Base-by-base conservation (phyloP, 305 asterid genomes). In the Fraxinus greggii region DNA sequence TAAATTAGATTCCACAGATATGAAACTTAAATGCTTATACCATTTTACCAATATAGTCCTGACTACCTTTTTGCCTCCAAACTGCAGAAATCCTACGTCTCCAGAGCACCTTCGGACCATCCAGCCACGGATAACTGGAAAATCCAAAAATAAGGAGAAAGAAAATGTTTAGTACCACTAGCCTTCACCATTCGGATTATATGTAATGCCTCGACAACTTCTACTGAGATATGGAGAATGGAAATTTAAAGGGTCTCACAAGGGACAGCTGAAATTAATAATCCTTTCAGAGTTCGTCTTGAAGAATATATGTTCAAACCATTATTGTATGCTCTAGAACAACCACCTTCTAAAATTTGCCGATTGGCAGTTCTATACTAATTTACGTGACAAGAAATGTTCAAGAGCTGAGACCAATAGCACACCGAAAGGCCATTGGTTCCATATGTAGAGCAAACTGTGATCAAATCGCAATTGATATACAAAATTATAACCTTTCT, bases 111-210 rank as follows among this genome's bases (percentile, higher is more conserved):
- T 91, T 85, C 97, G 83, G 73, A 95, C 98, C 86, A 94, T 80
- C 97, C 99, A 95, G 83, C 97, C 98, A 77, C 98, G 97, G 84
- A 95, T 89, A 83, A 92, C 97, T 95, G 82, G 80, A 88, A 83
- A 77, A 78, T 28, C 19, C 79, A 65, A 83, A 83, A 33, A 23
- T 74, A 7, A n/a, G 5, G 67, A 40, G 72, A 63, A 67, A 59
- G 26, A 70, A 48, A 26, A 76, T 59, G 10, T 36, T 74, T 31
- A 32, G 67, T 54, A 70, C 70, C 77, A 56, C 78, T 38, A 21
- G 10, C 51, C 36, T 33, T 74, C 54, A 42, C 54, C 54, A 2
- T 42, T 42, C 12, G 0, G 40, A 69, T 23, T 48, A 19, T n/a
- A 83, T 23, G 75, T 7, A 70, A 78, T 17, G n/a, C 23, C 79